Percentiles rank a stretch among this genome's conserved stretches.
These are phyloP conservation scores for Phytophthora idaei DNA, from an alignment of 352 stramenopile genomes.

Conservation along the genomic window DNA sequence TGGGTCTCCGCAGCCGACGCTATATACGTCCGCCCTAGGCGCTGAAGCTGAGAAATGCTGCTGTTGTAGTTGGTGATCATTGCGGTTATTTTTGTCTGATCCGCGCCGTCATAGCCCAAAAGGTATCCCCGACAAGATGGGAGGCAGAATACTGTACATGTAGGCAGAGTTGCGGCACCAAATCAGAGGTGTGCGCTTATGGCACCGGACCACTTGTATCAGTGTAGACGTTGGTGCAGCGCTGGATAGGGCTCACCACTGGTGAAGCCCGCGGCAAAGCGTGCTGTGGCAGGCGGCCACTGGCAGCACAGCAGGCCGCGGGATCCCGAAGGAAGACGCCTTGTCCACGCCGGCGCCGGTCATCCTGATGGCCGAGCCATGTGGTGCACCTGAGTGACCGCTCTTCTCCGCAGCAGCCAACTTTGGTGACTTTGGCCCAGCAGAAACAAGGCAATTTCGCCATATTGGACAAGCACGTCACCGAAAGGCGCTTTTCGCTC, in stretches of 20 bases:
- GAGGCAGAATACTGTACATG: neutral
- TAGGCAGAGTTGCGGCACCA: constrained; percentile 1
- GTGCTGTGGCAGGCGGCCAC: neutral
- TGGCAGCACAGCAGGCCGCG: constrained; percentile 4
- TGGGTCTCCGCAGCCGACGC: constrained; percentile 6
- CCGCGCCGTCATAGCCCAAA: neutral
- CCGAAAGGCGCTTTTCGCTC: constrained; percentile 22
- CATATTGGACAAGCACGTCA: constrained; percentile 42
- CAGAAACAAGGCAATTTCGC: constrained; percentile 45
- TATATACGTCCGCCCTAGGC: neutral
- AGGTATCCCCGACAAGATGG: too few relatives aligned
- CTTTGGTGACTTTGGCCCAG: constrained; percentile 25
- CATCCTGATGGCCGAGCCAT: constrained; percentile 22
- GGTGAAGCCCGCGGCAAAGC: too few relatives aligned
- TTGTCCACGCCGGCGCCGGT: neutral
- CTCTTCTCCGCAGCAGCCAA: constrained; percentile 29
- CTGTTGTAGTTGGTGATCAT: neutral
- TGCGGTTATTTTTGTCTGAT: neutral
- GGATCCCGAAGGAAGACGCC: constrained; percentile 2
- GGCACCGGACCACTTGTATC: constrained; percentile 20
- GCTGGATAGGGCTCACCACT: too few relatives aligned
- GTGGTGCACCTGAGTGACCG: constrained; percentile 21
- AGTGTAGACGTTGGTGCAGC: too few relatives aligned
- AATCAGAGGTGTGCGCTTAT: constrained; percentile 2
- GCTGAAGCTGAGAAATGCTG: constrained; percentile 11